Percentiles rank a stretch among this genome's conserved stretches.
These are phyloP conservation scores for Lasiodiplodia gonubiensis DNA, from an alignment of 2,329 filamentous ascomycete genomes.

Conservation along the genomic window DNA sequence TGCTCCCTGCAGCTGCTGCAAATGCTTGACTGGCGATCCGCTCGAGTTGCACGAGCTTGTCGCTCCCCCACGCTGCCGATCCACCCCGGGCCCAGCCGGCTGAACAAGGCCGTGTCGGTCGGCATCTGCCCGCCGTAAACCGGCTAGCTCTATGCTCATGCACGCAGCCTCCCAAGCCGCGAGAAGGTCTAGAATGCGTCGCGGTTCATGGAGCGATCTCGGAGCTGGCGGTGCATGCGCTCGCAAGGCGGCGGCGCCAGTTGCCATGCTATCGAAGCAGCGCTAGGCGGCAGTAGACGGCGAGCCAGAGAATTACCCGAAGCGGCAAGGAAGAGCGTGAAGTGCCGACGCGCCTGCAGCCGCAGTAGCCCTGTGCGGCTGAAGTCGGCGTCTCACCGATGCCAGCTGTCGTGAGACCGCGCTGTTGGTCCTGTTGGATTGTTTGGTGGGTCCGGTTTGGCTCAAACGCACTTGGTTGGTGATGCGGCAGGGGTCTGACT, in stretches of 20 bases:
- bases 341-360: not conserved
- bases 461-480: not conserved
- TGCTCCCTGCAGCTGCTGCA: constrained; percentile 1
- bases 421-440: not conserved
- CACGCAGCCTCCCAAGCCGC: not conserved
- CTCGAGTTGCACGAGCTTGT: constrained; percentile 19
- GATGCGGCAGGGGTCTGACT: constrained; percentile 12
- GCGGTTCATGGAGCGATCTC: not conserved
- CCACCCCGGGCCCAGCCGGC: constrained; percentile 5
- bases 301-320: not conserved
- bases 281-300: not conserved
- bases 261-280: not conserved
- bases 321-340: not conserved
- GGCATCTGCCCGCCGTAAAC: constrained; percentile 2
- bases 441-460: not conserved
- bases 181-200: not conserved
- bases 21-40: constrained; percentile 24
- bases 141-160: not conserved
- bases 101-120: not conserved
- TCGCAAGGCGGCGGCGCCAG: not conserved
- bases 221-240: not conserved
- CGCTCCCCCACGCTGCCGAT: constrained; percentile 26
- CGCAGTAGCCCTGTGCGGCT: not conserved
- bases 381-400: not conserved
- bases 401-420: not conserved